Evolutionary conservation across 352 stramenopile species (phyloP).

Genomic region (Phytopythium sindhum): DNA sequence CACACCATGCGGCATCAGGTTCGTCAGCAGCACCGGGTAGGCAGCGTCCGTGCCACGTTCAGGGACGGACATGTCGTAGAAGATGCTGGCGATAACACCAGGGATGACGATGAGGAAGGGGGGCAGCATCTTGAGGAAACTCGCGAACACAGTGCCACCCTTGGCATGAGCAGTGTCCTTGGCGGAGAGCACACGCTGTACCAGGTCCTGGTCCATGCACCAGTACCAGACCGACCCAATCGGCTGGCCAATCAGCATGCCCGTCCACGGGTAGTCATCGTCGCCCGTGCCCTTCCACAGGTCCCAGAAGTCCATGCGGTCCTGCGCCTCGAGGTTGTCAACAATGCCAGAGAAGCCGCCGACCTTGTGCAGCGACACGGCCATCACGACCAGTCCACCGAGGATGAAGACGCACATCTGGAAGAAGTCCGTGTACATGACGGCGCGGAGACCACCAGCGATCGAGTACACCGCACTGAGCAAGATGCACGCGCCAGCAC

Average conservation of each 20-base stretch:
- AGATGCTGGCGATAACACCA: conserved; percentile 52
- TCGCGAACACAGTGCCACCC: conserved; percentile 45
- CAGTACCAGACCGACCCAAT: conserved; percentile 68
- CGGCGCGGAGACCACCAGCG: conserved; percentile 49
- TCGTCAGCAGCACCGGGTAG: conserved; percentile 62
- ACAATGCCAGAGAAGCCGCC: conserved; percentile 50
- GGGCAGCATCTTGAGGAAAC: conserved; percentile 58
- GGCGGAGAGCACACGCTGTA: conserved; percentile 63
- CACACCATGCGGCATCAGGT: conserved; percentile 68
- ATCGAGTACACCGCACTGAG: conserved; percentile 63
- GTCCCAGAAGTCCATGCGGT: conserved; percentile 42
- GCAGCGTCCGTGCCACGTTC: conserved; percentile 48
- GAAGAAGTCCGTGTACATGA: conserved; percentile 74
- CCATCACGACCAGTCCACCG: conserved; percentile 51
- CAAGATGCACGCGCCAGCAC: conserved; percentile 42
- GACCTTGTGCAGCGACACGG: conserved; percentile 49
- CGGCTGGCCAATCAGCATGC: conserved; percentile 66
- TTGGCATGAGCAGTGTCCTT: conserved; percentile 66
- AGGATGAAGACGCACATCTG: conserved; percentile 66
- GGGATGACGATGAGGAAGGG: conserved; percentile 71
- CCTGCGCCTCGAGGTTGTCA: conserved; percentile 38
- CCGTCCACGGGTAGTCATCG: conserved; percentile 63
- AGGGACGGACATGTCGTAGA: conserved; percentile 51
- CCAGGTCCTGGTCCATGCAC: conserved; percentile 71
- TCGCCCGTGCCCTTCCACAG: conserved; percentile 50